Conservation (phyloP, 805 yeast genomes). For the Blastobotrys muscicola region DNA sequence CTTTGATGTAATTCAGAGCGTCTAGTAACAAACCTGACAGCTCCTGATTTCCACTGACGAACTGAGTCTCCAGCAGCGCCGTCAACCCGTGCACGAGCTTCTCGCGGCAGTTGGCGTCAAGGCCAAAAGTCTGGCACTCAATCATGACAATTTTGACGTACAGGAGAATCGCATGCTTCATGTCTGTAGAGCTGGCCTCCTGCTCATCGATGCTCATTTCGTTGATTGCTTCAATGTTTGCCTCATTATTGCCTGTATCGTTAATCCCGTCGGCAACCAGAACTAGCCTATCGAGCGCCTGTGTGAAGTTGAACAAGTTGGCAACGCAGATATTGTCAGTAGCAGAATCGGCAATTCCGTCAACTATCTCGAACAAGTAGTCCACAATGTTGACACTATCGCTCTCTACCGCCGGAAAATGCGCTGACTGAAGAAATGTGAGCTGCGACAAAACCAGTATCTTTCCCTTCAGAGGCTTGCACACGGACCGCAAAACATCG, state of each 20-base stretch:
- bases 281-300: slow-evolving; percentile 13
- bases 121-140: slow-evolving; percentile 12
- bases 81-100: slow-evolving; percentile 10
- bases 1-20: slow-evolving; percentile 10
- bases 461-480: slow-evolving; percentile 10
- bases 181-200: slow-evolving; percentile 2
- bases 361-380: slow-evolving; percentile 16
- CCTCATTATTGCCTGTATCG: neutral
- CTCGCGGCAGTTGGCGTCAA: slow-evolving; percentile 2
- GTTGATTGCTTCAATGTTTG: neutral
- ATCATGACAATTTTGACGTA: slow-evolving; percentile 21
- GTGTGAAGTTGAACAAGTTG: slow-evolving; percentile 8
- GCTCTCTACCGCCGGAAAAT: slow-evolving; percentile 14
- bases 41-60: slow-evolving; percentile 8
- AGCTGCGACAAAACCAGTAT: slow-evolving; percentile 13
- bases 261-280: slow-evolving; percentile 7
- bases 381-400: slow-evolving; percentile 10
- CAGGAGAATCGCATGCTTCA: slow-evolving; percentile 15
- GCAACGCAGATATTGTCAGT: slow-evolving; percentile 9
- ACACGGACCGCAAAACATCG: slow-evolving; percentile 14
- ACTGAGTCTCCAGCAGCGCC: slow-evolving; percentile 9
- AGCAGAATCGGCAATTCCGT: slow-evolving; percentile 18
- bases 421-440: slow-evolving; percentile 13
- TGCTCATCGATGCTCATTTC: slow-evolving; percentile 1
- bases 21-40: slow-evolving; percentile 13